Conservation (phyloP, 2,329 filamentous ascomycete species). For the Trichophyton rubrum region DNA sequence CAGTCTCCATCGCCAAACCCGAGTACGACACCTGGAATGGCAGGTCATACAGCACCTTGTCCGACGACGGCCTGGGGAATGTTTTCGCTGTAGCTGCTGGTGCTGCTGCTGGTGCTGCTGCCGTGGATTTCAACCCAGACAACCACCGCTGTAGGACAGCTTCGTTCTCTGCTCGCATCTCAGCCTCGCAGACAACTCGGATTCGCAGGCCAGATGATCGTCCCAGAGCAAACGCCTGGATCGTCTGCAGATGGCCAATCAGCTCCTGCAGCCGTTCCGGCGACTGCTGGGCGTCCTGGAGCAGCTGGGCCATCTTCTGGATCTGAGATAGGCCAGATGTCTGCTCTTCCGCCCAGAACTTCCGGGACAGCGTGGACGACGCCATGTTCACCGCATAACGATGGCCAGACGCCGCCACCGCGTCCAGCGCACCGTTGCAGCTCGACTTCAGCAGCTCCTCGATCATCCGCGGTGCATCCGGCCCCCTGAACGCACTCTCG, state of each 20-base stretch:
- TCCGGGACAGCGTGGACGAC: constrained; percentile 62
- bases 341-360: constrained; percentile 65
- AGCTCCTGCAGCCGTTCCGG: constrained; percentile 60
- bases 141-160: constrained; percentile 60
- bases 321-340: constrained; percentile 85
- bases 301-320: constrained; percentile 63
- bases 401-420: constrained; percentile 82
- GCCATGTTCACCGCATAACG: constrained; percentile 74
- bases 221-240: constrained; percentile 65
- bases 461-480: constrained; percentile 69
- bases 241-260: constrained; percentile 69
- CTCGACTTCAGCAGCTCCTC: constrained; percentile 75
- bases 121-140: constrained; percentile 35
- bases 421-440: constrained; percentile 80
- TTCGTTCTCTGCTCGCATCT: constrained; percentile 59
- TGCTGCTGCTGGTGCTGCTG: constrained; percentile 15
- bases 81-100: constrained; percentile 12
- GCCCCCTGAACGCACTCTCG: constrained; percentile 80
- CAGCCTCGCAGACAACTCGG: constrained; percentile 72
- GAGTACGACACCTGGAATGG: constrained; percentile 98
- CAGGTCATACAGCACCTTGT: constrained; percentile 78
- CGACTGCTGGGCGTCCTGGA: constrained; percentile 54
- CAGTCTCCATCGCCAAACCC: constrained; percentile 66
- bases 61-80: constrained; percentile 28
- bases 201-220: constrained; percentile 57